These are phyloP conservation scores for Cutaneotrichosporon mucoides DNA, from an alignment of 1,284 basidiomycete species.

Conservation along the genomic window DNA sequence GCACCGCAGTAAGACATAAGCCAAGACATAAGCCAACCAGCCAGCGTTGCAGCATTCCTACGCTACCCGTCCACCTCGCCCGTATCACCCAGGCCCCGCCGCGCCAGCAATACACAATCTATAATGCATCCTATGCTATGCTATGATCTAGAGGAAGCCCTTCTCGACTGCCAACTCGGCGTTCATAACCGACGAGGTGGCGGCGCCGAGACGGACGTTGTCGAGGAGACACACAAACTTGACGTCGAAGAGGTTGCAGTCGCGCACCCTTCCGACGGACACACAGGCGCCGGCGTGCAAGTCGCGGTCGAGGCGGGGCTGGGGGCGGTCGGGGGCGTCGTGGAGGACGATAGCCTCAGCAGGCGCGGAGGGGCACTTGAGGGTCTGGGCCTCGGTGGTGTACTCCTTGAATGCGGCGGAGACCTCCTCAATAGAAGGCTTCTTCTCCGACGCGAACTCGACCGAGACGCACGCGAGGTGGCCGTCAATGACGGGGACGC, in stretches of 20 bases:
- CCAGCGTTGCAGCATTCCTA: too few species aligned
- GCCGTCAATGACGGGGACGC: constrained; percentile 89
- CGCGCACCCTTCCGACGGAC: constrained; percentile 82
- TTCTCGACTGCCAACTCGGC: constrained; percentile 89
- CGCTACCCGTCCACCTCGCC: too few species aligned
- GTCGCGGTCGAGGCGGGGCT: constrained; percentile 87
- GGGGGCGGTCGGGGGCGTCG: constrained; percentile 87
- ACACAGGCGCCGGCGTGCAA: constrained; percentile 90
- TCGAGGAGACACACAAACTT: constrained; percentile 94
- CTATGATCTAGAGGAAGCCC: constrained; percentile 54
- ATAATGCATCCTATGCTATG: background rate
- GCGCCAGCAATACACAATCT: too few species aligned
- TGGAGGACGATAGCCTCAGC: constrained; percentile 83
- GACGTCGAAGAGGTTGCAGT: constrained; percentile 88
- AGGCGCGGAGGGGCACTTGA: constrained; percentile 82
- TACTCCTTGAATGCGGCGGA: constrained; percentile 73
- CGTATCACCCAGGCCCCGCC: too few species aligned
- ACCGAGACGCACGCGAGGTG: constrained; percentile 86
- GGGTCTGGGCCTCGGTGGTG: constrained; percentile 71
- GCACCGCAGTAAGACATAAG: too few species aligned
- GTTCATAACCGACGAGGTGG: constrained; percentile 96
- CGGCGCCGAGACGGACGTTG: constrained; percentile 94
- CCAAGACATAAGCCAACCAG: too few species aligned
- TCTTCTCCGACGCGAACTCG: constrained; percentile 69
- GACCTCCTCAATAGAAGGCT: constrained; percentile 80